Percentiles rank a stretch among this genome's conserved stretches.
Conservation (phyloP, 371 early-diverging fungal species). For the Chytridiales sp. region DNA sequence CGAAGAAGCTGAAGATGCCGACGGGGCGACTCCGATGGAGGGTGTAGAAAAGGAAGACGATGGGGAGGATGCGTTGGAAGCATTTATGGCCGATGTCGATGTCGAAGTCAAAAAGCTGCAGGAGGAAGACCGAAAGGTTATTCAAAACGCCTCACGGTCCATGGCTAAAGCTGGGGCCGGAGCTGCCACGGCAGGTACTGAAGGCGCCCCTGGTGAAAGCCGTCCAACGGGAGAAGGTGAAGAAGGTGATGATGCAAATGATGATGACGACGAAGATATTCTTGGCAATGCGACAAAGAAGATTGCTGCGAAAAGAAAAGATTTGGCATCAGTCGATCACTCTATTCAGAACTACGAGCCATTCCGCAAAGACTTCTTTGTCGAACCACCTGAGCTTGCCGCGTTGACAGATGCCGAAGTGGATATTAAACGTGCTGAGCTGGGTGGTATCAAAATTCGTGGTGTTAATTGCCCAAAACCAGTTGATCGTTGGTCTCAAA, state of each 20-base stretch:
- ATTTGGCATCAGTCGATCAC: constrained; percentile 89
- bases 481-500: constrained; percentile 92
- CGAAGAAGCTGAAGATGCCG: constrained; percentile 4
- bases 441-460: constrained; percentile 94
- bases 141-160: not conserved
- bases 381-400: constrained; percentile 90
- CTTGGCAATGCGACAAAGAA: constrained; percentile 64
- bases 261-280: constrained; percentile 65
- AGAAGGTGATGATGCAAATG: constrained; percentile 47
- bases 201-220: constrained; percentile 22
- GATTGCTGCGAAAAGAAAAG: constrained; percentile 89
- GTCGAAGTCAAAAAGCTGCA: constrained; percentile 70
- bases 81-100: constrained; percentile 81
- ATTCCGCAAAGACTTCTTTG: constrained; percentile 94
- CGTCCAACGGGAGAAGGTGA: constrained; percentile 5
- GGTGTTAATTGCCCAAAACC: constrained; percentile 89
- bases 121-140: constrained; percentile 53
- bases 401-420: constrained; percentile 84
- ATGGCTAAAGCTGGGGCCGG: not conserved
- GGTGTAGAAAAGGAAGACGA: constrained; percentile 32
- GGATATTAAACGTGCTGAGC: constrained; percentile 72
- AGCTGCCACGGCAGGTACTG: constrained; percentile 12
- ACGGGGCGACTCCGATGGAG: constrained; percentile 12
- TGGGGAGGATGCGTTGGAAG: constrained; percentile 73
- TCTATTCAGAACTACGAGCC: constrained; percentile 77